phyloP scores from a whole-genome alignment of 192 early-diverging fungal species.

The Rhizoclosmatium globosum region DNA sequence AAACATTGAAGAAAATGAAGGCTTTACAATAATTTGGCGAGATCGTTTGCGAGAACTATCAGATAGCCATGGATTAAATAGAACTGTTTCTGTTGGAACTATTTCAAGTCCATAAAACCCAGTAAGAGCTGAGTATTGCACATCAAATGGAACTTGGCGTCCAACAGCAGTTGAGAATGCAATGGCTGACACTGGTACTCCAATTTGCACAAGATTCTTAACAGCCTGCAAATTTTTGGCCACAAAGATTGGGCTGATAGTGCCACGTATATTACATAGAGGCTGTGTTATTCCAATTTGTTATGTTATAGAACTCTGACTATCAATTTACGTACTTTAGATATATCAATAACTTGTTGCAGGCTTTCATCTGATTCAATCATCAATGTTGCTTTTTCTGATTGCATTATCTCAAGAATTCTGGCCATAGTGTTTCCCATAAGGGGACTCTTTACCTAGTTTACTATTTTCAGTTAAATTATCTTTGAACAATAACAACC shows the following conservation, averaged over 20 bases:
- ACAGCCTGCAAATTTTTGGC: slow-evolving; percentile 18
- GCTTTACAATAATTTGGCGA: neutral
- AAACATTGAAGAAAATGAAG: neutral
- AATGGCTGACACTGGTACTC: slow-evolving; percentile 14
- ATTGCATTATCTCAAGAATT: neutral
- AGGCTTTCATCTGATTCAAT: slow-evolving; percentile 11
- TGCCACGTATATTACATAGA: neutral
- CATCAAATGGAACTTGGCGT: neutral
- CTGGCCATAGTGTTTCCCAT: neutral
- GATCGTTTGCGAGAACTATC: slow-evolving; percentile 2
- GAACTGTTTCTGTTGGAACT: neutral
- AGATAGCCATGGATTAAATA: slow-evolving; percentile 28
- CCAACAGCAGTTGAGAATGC: slow-evolving; percentile 15
- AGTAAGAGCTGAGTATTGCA: neutral
- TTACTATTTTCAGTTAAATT: no score
- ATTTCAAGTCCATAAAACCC: slow-evolving; percentile 5
- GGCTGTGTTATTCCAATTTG: neutral
- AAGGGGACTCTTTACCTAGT: slow-evolving; percentile 6
- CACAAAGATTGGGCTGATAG: slow-evolving; percentile 13
- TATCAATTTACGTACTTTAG: slow-evolving; percentile 9
- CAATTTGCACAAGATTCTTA: neutral
- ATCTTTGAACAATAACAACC: neutral
- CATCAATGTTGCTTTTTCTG: neutral
- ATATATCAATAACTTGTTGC: slow-evolving; percentile 19
- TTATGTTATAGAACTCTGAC: neutral